A percentile compares a stretch with the other conserved stretches of the same genome.
Conservation (phyloP, 768 basidiomycete species). For the Baorangia bicolor region DNA sequence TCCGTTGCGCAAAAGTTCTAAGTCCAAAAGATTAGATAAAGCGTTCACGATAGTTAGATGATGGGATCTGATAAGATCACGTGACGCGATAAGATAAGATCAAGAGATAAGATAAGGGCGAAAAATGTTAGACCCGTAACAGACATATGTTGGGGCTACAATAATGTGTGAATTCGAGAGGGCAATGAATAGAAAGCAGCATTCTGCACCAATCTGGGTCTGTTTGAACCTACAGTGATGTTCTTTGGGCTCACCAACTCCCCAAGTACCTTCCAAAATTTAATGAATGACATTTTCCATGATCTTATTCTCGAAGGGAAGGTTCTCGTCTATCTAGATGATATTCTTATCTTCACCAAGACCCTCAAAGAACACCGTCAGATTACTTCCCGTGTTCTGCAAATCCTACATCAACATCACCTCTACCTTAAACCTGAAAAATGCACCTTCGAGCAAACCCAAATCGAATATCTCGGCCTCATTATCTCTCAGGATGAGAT, state of each 20-base stretch:
- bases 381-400: conserved; percentile 14
- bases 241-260: conserved; percentile 34
- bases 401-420: conserved; percentile 15
- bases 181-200: no score
- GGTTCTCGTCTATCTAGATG: conserved; percentile 34
- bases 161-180: no score
- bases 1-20: no score
- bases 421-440: conserved; percentile 20
- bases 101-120: no score
- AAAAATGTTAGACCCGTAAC: no score
- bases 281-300: conserved; percentile 27
- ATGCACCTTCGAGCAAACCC: conserved; percentile 19
- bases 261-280: conserved; percentile 36
- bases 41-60: no score
- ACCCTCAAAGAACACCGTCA: conserved; percentile 9
- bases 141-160: no score
- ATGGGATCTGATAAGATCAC: no score
- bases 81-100: no score
- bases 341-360: conserved; percentile 32
- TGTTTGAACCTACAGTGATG: conserved; percentile 39
- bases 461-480: conserved; percentile 34
- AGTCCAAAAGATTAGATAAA: no score
- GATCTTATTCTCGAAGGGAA: conserved; percentile 28
- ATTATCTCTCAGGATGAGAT: conserved; percentile 28
- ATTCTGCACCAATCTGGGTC: conserved; percentile 28